Evolutionary conservation across 768 basidiomycete species (phyloP), one percentile per base, ranked within the genome.

Genomic region (Suillus cothurnatus): DNA sequence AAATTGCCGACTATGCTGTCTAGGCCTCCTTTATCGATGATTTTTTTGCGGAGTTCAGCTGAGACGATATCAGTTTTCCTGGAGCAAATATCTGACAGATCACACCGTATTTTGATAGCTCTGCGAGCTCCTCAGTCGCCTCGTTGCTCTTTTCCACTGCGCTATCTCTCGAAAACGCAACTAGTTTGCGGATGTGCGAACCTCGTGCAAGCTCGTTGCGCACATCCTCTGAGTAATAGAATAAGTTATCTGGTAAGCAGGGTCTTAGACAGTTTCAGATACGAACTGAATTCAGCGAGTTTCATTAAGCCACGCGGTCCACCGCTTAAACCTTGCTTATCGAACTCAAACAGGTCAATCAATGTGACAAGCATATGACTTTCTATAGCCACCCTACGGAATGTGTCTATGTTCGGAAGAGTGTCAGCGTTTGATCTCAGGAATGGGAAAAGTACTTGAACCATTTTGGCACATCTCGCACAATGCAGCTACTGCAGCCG

Each of bases 401-500:
- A 26, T 3, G 74, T 66, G 5, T 59, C 76, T 77, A 41, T 11
- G 5, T 55, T 19, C 19, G 2, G 41, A 47, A 43, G 7, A 1
- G 32, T 17, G 28, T 75, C 50, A 67, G 43, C 36, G 6, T 12
- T 34, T 49, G 41, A 41, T 32, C 4, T 34, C 9, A 21, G 12
- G 39, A 15, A 15, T 41, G 41, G n/a, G 63, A 61, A 38, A 7
- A 14, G 26, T 26, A 21, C 12, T 9, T 12, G 31, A 32, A 75
- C 73, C 62, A 31, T 75, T 71, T 32, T 58, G 65, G 21, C 71
- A 71, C 19, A 75, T 64, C 26, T 68, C 65, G 23, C 74, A 72
- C 28, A 75, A 64, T 3, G 72, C 69, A n/a, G 68, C 74, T 4
- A 63, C 67, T 6, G 76, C 74, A 19, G 71, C 71, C 1, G 74